Base-by-base conservation (phyloP, 2,329 filamentous ascomycete genomes). In the Alternaria atra region DNA sequence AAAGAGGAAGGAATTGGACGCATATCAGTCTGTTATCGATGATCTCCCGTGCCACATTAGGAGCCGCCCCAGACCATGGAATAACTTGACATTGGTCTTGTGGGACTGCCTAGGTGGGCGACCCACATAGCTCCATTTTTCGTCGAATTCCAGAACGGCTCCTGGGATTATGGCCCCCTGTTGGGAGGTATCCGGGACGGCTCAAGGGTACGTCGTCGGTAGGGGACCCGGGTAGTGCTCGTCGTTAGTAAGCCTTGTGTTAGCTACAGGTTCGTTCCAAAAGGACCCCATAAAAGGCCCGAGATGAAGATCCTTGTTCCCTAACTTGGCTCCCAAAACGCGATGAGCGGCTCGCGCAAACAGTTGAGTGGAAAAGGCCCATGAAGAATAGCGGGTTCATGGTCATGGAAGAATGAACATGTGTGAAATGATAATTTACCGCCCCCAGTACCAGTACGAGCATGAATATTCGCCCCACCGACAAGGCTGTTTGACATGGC, bases 61-160 rank as follows among this genome's bases (percentile, higher is more conserved):
- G 27, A 32, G 9, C 46, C 52, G 40, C 52, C 32, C 46, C 52
- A 55, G 52, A 51, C 37, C 32, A 44, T 20, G 29, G 34, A 51
- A 51, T 55, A 56, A 46, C 13, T 32, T 44, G 44, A 56, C 44
- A 51, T 30, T 43, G 47, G 57, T 40, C 23, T 56, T 50, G 44
- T 43, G 39, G 47, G 34, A 32, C 29, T 29, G 32, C 27, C 17
- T n/a, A n/a, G n/a, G n/a, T 25, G 39, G 29, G 29, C 39, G 57
- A 60, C 57, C 57, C 44, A 55, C 30, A 55, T 35, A 20, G 39
- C 50, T 56, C 34, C 52, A n/a, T n/a, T n/a, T n/a, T 56, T 25
- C 32, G 44, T 35, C 54, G 43, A 17, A 30, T 44, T 35, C 44
- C 42, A n/a, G 57, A 44, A 55, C 51, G 35, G n/a, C n/a, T n/a